Percentiles rank a stretch among this genome's conserved stretches.
Conservation (phyloP, 352 stramenopile species). For the Globisporangium rhizosaccharum region DNA sequence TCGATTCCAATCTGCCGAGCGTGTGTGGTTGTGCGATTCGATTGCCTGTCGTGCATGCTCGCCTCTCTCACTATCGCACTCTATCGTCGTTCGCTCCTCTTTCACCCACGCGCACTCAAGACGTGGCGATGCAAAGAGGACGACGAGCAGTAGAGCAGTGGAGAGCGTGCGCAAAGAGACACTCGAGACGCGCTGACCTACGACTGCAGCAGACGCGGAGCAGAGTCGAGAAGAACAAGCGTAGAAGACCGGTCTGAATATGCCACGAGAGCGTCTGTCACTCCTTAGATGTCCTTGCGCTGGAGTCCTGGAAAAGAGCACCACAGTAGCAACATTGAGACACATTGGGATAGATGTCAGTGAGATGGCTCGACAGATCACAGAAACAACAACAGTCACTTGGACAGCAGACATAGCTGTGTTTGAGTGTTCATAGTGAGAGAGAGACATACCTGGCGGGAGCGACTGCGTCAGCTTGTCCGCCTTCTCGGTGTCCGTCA, state of each 20-base stretch:
- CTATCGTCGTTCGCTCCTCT: no score
- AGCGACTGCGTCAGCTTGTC: conserved; percentile 99
- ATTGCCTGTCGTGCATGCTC: no score
- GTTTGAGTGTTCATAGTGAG: background rate
- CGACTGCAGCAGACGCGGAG: conserved; percentile 10
- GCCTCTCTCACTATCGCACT: no score
- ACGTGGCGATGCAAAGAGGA: background rate
- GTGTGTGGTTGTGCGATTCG: no score
- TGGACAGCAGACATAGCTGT: no score
- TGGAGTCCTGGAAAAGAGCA: conserved; percentile 60
- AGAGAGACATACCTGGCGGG: conserved; percentile 83
- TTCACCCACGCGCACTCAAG: no score
- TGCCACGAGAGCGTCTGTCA: conserved; percentile 35
- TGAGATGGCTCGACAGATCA: background rate
- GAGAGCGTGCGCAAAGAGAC: background rate
- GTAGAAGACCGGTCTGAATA: conserved; percentile 84
- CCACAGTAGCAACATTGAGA: background rate
- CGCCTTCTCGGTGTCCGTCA: conserved; percentile 98
- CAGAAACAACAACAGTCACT: background rate
- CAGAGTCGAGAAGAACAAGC: conserved; percentile 14
- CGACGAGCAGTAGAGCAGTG: background rate
- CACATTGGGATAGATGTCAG: background rate
- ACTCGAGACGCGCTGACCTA: background rate
- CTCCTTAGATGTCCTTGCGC: conserved; percentile 89
- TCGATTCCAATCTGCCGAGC: no score